Evolutionary conservation across 805 yeast species (phyloP).

Genomic region (Grigorovia jiainica): DNA sequence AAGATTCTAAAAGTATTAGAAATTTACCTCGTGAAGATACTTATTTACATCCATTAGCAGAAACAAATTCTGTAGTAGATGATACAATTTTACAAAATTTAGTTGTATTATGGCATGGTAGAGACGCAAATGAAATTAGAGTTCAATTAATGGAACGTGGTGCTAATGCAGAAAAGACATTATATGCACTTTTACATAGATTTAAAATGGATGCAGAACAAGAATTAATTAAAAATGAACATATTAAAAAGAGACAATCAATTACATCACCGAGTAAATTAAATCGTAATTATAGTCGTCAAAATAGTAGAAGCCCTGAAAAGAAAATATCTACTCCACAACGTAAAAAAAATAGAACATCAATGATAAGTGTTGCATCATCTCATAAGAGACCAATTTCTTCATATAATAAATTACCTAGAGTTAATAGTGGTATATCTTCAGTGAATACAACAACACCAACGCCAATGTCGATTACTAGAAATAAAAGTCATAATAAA

Average conservation of each 20-base stretch:
- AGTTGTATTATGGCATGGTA: constrained; percentile 76
- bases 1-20: constrained; percentile 27
- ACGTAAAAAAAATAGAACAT: constrained; percentile 33
- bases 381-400: constrained; percentile 39
- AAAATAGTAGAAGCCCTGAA: constrained; percentile 4
- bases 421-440: constrained; percentile 17
- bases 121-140: constrained; percentile 43
- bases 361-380: constrained; percentile 37
- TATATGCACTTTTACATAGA: constrained; percentile 63
- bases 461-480: constrained; percentile 13
- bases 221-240: constrained; percentile 25
- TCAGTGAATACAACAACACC: constrained; percentile 9
- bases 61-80: constrained; percentile 43
- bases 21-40: constrained; percentile 33
- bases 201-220: constrained; percentile 51
- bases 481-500: constrained; percentile 8
- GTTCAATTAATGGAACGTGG: constrained; percentile 43
- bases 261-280: constrained; percentile 7
- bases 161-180: constrained; percentile 69
- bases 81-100: constrained; percentile 65
- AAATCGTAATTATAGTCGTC: constrained; percentile 3
- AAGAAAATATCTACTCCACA: constrained; percentile 20
- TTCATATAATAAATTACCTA: constrained; percentile 32
- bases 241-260: constrained; percentile 34
- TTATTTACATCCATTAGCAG: constrained; percentile 29